Percentiles rank a stretch among this genome's conserved stretches.
Evolutionary conservation across 371 early-diverging fungal species (phyloP).

Genomic region (Actinomortierella ambigua): DNA sequence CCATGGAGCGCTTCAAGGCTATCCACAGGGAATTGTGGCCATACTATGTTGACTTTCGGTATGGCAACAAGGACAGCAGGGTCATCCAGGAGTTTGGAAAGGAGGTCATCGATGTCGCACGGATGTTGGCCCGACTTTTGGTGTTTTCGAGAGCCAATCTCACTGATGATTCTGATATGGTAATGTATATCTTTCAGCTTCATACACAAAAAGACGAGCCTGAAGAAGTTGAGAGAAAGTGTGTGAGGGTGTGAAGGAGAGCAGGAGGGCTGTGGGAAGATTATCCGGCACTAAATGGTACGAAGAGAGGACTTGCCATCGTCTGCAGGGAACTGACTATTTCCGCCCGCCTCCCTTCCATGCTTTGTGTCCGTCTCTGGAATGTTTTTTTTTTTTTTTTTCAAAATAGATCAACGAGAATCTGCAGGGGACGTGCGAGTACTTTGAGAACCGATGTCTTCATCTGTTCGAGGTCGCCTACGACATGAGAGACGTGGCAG

Average conservation of each 20-base stretch:
- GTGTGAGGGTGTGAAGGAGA: too few species aligned
- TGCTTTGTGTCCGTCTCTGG: slow-evolving; percentile 4
- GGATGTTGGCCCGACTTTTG: slow-evolving; percentile 62
- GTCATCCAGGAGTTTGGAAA: slow-evolving; percentile 72
- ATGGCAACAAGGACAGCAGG: slow-evolving; percentile 66
- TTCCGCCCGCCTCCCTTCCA: not conserved
- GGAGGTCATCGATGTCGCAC: slow-evolving; percentile 70
- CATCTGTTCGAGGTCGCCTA: slow-evolving; percentile 85
- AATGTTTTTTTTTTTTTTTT: slow-evolving; percentile 7
- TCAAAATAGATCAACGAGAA: slow-evolving; percentile 52
- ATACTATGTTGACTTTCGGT: slow-evolving; percentile 75
- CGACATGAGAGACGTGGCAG: slow-evolving; percentile 63
- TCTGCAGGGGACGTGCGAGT: slow-evolving; percentile 72
- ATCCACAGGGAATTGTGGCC: slow-evolving; percentile 68
- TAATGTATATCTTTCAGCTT: too few species aligned
- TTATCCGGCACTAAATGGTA: too few species aligned
- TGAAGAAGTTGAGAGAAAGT: too few species aligned
- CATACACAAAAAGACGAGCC: too few species aligned
- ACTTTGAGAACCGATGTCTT: slow-evolving; percentile 78
- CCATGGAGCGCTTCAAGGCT: slow-evolving; percentile 71
- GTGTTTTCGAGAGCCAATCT: slow-evolving; percentile 63
- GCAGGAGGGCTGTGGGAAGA: too few species aligned
- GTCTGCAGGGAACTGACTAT: not conserved
- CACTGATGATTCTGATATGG: slow-evolving; percentile 58
- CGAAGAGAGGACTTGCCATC: not conserved